Evolutionary conservation across 805 yeast genomes (phyloP).

Genomic region (Candida argentea): DNA sequence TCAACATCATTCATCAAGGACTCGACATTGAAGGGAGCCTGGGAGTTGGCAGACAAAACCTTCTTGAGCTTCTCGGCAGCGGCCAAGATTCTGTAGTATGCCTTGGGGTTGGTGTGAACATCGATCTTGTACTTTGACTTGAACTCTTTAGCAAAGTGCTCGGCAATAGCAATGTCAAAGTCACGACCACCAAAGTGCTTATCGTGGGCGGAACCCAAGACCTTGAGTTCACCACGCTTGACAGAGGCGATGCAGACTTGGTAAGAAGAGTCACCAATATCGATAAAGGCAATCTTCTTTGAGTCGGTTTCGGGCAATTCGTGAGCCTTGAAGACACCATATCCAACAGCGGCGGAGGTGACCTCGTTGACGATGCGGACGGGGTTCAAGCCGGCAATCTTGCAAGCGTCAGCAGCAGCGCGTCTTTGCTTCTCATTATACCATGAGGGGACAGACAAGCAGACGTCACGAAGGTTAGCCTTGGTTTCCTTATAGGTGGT

Average conservation of each 20-base stretch:
- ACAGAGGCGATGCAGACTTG: slow-evolving; percentile 83
- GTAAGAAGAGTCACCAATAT: slow-evolving; percentile 94
- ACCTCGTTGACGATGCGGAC: slow-evolving; percentile 96
- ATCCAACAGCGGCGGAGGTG: slow-evolving; percentile 98
- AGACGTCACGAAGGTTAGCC: slow-evolving; percentile 74
- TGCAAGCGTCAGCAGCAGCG: slow-evolving; percentile 90
- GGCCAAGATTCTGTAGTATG: slow-evolving; percentile 82
- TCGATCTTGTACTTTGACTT: slow-evolving; percentile 88
- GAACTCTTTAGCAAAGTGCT: slow-evolving; percentile 91
- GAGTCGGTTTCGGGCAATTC: slow-evolving; percentile 93
- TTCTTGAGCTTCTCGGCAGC: slow-evolving; percentile 93
- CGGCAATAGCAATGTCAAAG: slow-evolving; percentile 87
- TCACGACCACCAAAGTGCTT: slow-evolving; percentile 98
- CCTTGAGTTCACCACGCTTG: slow-evolving; percentile 93
- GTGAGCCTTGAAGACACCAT: slow-evolving; percentile 91
- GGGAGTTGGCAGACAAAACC: slow-evolving; percentile 89
- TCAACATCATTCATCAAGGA: slow-evolving; percentile 96
- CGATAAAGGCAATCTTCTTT: slow-evolving; percentile 85
- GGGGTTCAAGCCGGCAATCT: slow-evolving; percentile 94
- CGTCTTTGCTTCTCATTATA: slow-evolving; percentile 95
- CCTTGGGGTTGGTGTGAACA: slow-evolving; percentile 85
- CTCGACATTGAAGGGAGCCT: slow-evolving; percentile 92
- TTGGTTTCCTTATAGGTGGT: slow-evolving; percentile 76
- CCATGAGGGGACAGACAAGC: slow-evolving; percentile 95
- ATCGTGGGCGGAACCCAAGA: slow-evolving; percentile 86